phyloP scores from a whole-genome alignment of 2,329 filamentous ascomycete genomes.

The Colletotrichum euphorbiae region DNA sequence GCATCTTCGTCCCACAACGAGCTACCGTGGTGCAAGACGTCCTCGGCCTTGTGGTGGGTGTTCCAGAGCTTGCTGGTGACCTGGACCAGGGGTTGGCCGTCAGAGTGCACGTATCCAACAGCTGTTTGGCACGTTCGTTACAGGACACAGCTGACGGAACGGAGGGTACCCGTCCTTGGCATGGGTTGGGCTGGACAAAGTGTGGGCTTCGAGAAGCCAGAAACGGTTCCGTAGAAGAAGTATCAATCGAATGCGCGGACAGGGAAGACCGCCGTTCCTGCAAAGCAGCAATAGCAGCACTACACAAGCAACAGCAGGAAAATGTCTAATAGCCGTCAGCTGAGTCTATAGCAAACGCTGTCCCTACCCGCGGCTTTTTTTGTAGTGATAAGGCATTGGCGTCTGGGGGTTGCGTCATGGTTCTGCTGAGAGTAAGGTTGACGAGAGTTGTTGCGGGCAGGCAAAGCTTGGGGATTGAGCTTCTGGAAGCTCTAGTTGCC shows the following conservation, averaged over 20 bases:
- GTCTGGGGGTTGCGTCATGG: constrained; percentile 21
- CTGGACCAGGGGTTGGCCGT: too few species aligned
- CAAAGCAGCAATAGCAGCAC: not conserved
- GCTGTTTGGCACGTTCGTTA: too few species aligned
- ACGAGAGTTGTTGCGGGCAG: too few species aligned
- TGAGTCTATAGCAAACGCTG: constrained; percentile 30
- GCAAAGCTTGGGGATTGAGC: not conserved
- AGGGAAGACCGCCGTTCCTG: constrained; percentile 6
- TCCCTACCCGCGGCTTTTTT: constrained; percentile 16
- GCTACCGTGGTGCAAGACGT: constrained; percentile 18
- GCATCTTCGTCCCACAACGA: constrained; percentile 4
- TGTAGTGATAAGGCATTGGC: not conserved
- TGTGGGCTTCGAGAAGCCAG: constrained; percentile 34
- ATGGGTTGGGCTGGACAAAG: constrained; percentile 8
- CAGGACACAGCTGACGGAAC: constrained; percentile 19
- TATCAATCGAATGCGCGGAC: constrained; percentile 15
- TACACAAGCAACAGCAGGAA: not conserved
- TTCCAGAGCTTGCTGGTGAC: too few species aligned
- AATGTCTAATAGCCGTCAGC: not conserved
- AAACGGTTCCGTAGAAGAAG: not conserved
- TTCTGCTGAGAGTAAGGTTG: constrained; percentile 21
- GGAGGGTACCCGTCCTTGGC: constrained; percentile 28
- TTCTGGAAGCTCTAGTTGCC: constrained; percentile 1
- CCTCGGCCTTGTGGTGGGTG: too few species aligned
- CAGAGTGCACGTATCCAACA: too few species aligned